Base-by-base conservation (phyloP, 352 stramenopile species). In the Globisporangium spiculum region DNA sequence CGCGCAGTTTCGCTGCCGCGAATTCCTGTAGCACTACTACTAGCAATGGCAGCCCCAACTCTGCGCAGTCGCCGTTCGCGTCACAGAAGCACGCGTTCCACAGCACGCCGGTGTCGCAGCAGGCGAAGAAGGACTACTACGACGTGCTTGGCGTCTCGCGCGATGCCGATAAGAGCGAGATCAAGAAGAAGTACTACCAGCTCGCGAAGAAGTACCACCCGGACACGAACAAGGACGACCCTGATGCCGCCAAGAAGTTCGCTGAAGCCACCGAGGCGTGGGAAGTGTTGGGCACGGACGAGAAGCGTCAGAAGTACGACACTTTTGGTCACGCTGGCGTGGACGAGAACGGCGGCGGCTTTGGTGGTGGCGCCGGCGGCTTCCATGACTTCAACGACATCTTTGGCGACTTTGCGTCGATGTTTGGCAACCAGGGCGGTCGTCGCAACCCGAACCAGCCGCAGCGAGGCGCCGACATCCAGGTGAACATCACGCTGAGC, bases 171-270 rank as follows among this genome's bases (percentile, higher is more conserved):
- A 98, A 99, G 81, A 94, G 81, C 65, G 92, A 98, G 59, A 98
- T 99, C 74, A 99, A 99, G 85, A 99, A 99, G 80, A 97, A 97
- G 72, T 98, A 98, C 80, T 98, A 98, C 75, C 91, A 98, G 68
- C 71, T 99, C 53, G 97, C 96, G 44, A 98, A 98, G 78, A 96
- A 99, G 80, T 98, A 98, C 81, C 97, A 99, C 74, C 97, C 97
- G 8, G 97, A 99, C 74, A 97, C 97, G 53, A 99, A 99, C 81
- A 98, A 98, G 73, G 84, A 91, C 56, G 91, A 98, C 65, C 88
- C 88, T 53, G 68, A 97, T 58, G 89, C 93, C 1, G 80, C 87
- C 44, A 90, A 97, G 65, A 98, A 98, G 80, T 98, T 98, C 73
- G 83, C 89, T 1, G 92, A 98, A 65, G 91, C 94, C 9, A 96